Conservation (phyloP, 2,329 filamentous ascomycete species). For the Trichophyton equinum region DNA sequence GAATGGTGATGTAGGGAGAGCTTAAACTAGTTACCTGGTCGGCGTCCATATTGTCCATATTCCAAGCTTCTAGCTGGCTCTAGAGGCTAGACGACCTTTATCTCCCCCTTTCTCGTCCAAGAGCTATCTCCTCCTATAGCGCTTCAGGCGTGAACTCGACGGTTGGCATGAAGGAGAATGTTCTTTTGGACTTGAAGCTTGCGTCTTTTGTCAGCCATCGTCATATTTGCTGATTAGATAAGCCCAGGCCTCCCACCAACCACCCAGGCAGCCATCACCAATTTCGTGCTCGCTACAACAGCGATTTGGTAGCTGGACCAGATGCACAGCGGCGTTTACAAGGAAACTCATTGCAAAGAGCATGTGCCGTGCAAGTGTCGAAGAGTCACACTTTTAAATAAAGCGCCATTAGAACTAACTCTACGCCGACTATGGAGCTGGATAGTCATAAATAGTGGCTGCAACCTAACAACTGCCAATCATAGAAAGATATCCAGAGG, state of each 20-base stretch:
- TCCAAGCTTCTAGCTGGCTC: background rate
- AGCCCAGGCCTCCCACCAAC: background rate
- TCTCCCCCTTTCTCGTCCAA: too few relatives aligned
- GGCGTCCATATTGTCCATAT: slow-evolving; percentile 1
- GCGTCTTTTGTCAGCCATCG: background rate
- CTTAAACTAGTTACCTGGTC: background rate
- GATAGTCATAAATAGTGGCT: too few relatives aligned
- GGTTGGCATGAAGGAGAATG: background rate
- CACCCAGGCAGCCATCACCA: too few relatives aligned
- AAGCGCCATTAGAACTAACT: too few relatives aligned
- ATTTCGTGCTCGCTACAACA: too few relatives aligned
- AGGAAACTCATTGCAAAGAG: too few relatives aligned
- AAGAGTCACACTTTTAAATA: too few relatives aligned
- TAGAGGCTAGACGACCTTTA: background rate
- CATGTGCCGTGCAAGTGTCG: too few relatives aligned
- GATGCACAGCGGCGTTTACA: background rate
- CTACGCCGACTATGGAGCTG: too few relatives aligned
- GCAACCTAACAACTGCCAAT: too few relatives aligned
- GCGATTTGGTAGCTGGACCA: too few relatives aligned
- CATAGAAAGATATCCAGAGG: too few relatives aligned
- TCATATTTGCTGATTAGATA: background rate
- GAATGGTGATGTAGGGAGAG: background rate
- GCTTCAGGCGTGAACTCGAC: background rate
- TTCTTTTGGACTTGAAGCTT: background rate
- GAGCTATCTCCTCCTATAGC: background rate